Conservation (phyloP, 305 asterid species). For the Fraxinus greggii region DNA sequence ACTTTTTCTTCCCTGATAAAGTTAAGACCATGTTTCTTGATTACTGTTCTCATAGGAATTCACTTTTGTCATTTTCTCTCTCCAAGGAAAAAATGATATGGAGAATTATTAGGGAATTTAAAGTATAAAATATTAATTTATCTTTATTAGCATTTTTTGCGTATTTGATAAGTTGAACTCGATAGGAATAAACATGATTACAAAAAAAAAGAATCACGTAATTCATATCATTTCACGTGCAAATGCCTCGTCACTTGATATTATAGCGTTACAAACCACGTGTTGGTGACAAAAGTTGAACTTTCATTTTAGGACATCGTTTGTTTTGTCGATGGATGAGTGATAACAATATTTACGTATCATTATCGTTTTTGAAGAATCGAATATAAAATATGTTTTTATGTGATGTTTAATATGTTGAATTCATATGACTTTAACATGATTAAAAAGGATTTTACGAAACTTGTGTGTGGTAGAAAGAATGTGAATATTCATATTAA, state of each 20-base stretch:
- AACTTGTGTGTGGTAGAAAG: background rate
- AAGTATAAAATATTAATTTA: constrained; percentile 6
- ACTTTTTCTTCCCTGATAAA: constrained; percentile 20
- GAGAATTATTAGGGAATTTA: constrained; percentile 10
- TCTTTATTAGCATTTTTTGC: background rate
- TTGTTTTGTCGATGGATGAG: background rate
- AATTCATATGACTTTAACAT: background rate
- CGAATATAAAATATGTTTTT: background rate
- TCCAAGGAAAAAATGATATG: background rate
- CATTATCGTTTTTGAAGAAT: background rate
- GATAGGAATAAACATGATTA: background rate
- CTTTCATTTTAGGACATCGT: constrained; percentile 15
- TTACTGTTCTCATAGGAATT: constrained; percentile 31
- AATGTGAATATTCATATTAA: background rate
- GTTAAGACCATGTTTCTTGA: constrained; percentile 23
- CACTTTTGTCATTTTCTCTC: constrained; percentile 3
- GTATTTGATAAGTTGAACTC: background rate
- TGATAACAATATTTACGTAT: background rate
- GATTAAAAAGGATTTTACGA: background rate
- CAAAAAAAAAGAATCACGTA: background rate
- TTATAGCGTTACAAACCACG: no score
- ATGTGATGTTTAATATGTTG: background rate
- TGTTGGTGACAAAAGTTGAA: background rate
- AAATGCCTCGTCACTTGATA: background rate
- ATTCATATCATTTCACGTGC: background rate